Conservation (phyloP, 2,329 filamentous ascomycete genomes). For the Microthyrium microscopicum region DNA sequence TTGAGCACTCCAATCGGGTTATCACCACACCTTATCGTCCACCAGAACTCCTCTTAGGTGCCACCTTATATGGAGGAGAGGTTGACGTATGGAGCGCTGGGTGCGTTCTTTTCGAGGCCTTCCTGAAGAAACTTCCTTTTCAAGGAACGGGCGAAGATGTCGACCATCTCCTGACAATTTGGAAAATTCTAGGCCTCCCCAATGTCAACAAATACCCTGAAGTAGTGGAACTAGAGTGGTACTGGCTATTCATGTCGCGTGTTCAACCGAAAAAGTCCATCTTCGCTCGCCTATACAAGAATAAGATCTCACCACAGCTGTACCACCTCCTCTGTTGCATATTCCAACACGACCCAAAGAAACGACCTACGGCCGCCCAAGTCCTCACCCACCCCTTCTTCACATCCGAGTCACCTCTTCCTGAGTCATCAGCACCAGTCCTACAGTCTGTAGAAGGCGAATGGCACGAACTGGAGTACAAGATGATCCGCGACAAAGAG, state of each 20-base stretch:
- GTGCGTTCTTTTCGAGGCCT: slow-evolving; percentile 93
- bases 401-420: slow-evolving; percentile 56
- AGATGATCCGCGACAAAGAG: slow-evolving; percentile 85
- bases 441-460: slow-evolving; percentile 74
- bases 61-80: slow-evolving; percentile 76
- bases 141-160: slow-evolving; percentile 92
- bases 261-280: slow-evolving; percentile 61
- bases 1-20: slow-evolving; percentile 77
- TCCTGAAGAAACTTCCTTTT: slow-evolving; percentile 84
- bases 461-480: slow-evolving; percentile 98
- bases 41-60: slow-evolving; percentile 75
- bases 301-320: slow-evolving; percentile 59
- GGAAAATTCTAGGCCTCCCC: slow-evolving; percentile 77
- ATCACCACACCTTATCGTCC: slow-evolving; percentile 98
- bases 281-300: slow-evolving; percentile 71
- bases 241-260: slow-evolving; percentile 42
- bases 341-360: slow-evolving; percentile 76
- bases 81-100: slow-evolving; percentile 96
- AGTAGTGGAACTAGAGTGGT: slow-evolving; percentile 92
- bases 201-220: slow-evolving; percentile 73
- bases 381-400: slow-evolving; percentile 85
- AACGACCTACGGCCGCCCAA: slow-evolving; percentile 67
- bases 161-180: slow-evolving; percentile 93
- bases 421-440: slow-evolving; percentile 60
- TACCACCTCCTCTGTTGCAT: slow-evolving; percentile 71